Evolutionary conservation across 106 monocot genomes (phyloP), one percentile per base, ranked within the genome.

Genomic region (Allium cepa): DNA sequence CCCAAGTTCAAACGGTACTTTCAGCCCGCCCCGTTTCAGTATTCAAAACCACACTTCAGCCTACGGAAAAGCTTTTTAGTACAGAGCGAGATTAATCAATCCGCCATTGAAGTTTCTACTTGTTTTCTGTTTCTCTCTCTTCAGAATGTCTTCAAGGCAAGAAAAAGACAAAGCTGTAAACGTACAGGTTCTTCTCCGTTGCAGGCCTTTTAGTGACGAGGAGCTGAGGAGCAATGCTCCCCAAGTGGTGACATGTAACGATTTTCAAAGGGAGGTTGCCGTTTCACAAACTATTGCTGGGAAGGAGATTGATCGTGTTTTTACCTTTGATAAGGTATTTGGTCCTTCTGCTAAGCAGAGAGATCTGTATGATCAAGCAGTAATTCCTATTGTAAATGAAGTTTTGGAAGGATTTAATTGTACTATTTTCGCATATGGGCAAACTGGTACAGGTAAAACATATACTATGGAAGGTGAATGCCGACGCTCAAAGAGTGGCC

Each of bases 391-490:
- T 77, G 97, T 99, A 50, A 92, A 92, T 78, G 97, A 99, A 73
- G 97, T 99, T 12, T 73, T 99, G 18, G 97, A 99, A 55, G 97
- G 97, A n/a, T 99, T 99, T 70, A 99, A 99, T 60, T 99, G 97
- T 70, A 99, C 97, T 50, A 99, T 99, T 63, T 99, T 99, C 76
- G 97, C 97, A 4, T 99, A 99, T 83, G 97, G 97, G 0, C 97
- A 99, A 67, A 99, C 97, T 27, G 97, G 97, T 17, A 99, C 97
- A 1, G 97, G 97, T 6, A 99, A 99, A 53, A 99, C 97, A 27
- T 90, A 87, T 28, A 99, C 99, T n/a, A 99, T 99, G 99, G 99
- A 99, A 85, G 99, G 99, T 60, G 93, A 93, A 72, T 90, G 85
- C 72, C 78, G 79, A 81, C 82, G 72, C 61, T 60, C 87, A 27